Evolutionary conservation across 2,329 filamentous ascomycete species (phyloP), one percentile per base, ranked within the genome.

Genomic region (Cadophora luteo-olivacea): DNA sequence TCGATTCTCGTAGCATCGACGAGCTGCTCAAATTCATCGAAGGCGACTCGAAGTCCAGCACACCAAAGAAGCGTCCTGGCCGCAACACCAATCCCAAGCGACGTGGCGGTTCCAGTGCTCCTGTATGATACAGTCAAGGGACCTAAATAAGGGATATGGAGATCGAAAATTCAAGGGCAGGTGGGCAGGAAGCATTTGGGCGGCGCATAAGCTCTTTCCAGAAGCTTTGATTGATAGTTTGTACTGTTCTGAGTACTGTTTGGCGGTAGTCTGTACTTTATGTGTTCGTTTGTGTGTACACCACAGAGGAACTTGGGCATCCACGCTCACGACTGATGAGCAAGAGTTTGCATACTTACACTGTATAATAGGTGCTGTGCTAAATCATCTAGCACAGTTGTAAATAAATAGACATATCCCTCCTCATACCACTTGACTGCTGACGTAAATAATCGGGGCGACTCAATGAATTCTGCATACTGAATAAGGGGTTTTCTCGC

Each of bases 11-110:
- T 75, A 97, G 90, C 81, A 94, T 99, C 71, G 94, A 98, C 75
- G 95, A 99, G 79, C 83, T 99, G 51, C 85, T 99, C 78, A 93
- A 92, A 80, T 98, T 95, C 81, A 98, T 99, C 74, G 96, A 98
- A 80, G 95, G 94, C 54, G 86, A 89, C 70, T 83, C 85, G 76
- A 82, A 82, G 72, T 81, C 82, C 75, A 81, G 80, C 66, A 79
- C 81, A 25, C 74, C 78, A n/a, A 90, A 89, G 81, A 88, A 89
- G 79, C 83, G 84, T 61, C 78, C 84, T 25, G 80, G 82, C 64
- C 83, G 84, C 33, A 83, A 82, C 71, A 60, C 57, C 16, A 88
- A 87, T 71, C 86, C 86, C 12, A 89, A 89, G 80, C 81, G 84
- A 69, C 80, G 86, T 62, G 84, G 85, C 25, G 79, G 72, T 16